Conservation (phyloP, 75 land plant genomes). For the Gnetum montanum region DNA sequence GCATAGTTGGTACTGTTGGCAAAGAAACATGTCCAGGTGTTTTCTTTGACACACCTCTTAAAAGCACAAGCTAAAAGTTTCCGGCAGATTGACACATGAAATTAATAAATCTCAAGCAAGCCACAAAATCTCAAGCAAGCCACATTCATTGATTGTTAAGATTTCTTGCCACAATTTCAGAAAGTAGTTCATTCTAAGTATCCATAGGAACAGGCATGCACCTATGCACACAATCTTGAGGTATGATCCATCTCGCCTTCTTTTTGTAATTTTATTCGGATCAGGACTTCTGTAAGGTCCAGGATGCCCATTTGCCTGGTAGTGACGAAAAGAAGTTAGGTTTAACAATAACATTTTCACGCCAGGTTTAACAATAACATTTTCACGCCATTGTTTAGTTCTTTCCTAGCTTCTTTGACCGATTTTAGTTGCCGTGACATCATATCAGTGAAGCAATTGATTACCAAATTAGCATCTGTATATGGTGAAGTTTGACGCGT, state of each 20-base stretch:
- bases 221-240: conserved; percentile 98
- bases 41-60: too few species aligned
- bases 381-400: conserved; percentile 19
- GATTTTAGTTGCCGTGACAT: conserved; percentile 64
- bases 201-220: conserved; percentile 99
- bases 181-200: conserved; percentile 79
- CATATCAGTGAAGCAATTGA: conserved; percentile 41
- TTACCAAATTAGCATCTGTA: conserved; percentile 17
- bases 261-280: conserved; percentile 58
- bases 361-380: too few species aligned
- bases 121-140: too few species aligned
- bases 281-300: conserved; percentile 81
- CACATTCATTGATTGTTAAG: too few species aligned
- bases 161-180: conserved; percentile 56
- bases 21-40: too few species aligned
- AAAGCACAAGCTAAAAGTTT: too few species aligned
- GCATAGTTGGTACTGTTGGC: too few species aligned
- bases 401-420: conserved; percentile 30
- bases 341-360: too few species aligned
- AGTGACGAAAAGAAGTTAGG: conserved; percentile 48
- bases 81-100: too few species aligned
- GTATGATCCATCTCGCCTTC: conserved; percentile 62
- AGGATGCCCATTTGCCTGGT: conserved; percentile 85
- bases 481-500: conserved; percentile 66
- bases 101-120: too few species aligned